A percentile compares a stretch with the other conserved stretches of the same genome.
Conservation (phyloP, 148 eudicot species). For the Diospyros lotus region DNA sequence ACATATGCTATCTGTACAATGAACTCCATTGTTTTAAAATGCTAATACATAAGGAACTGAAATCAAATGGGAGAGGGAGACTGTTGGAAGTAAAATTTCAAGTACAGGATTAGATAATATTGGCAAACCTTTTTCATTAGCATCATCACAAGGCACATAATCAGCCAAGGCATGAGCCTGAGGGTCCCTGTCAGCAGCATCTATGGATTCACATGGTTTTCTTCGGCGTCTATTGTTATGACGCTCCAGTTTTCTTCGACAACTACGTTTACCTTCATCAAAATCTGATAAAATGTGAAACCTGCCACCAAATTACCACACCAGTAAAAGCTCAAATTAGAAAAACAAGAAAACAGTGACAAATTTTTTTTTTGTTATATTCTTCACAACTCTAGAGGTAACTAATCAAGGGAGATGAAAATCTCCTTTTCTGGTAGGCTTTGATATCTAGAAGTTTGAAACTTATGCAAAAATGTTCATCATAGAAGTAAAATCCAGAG, state of each 20-base stretch:
- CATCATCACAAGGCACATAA: conserved; percentile 64
- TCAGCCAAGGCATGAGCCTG: conserved; percentile 40
- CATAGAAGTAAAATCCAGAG: no score
- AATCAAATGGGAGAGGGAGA: neutral
- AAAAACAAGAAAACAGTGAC: neutral
- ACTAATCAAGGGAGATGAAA: no score
- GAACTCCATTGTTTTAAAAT: conserved; percentile 12
- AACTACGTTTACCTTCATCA: conserved; percentile 98
- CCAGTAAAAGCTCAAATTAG: conserved; percentile 1
- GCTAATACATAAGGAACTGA: neutral
- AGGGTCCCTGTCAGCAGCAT: conserved; percentile 44
- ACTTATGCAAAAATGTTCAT: no score
- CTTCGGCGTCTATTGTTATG: conserved; percentile 91
- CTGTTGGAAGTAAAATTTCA: neutral
- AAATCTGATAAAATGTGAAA: conserved; percentile 89
- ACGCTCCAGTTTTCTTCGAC: conserved; percentile 88
- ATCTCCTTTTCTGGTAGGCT: no score
- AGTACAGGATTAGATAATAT: neutral
- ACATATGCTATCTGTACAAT: conserved; percentile 39
- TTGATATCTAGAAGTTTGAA: no score
- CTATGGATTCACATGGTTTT: conserved; percentile 53
- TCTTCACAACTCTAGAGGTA: neutral
- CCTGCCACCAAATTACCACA: conserved; percentile 42
- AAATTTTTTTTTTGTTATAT: neutral
- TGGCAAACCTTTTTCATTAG: conserved; percentile 52